Evolutionary conservation across 2,329 filamentous ascomycete genomes (phyloP).

Genomic region (Aspergillus fischeri): DNA sequence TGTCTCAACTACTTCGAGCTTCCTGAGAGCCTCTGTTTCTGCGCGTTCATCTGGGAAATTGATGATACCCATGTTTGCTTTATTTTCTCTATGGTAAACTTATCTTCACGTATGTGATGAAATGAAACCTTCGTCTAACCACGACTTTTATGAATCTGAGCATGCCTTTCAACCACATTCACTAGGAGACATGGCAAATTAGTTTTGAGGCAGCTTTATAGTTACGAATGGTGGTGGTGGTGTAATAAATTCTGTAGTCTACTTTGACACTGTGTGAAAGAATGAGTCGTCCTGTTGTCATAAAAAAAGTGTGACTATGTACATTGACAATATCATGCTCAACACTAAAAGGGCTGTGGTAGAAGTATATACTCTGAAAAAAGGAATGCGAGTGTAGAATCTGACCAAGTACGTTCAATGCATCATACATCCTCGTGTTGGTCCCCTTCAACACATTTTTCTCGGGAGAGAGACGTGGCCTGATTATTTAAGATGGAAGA

Average conservation of each 20-base stretch:
- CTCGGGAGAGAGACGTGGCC: conserved; percentile 1
- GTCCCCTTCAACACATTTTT: background rate
- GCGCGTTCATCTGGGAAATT: background rate
- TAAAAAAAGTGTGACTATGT: background rate
- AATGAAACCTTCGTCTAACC: background rate
- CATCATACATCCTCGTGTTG: conserved; percentile 1
- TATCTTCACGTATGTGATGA: background rate
- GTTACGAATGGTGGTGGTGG: too few relatives aligned
- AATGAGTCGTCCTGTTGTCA: background rate
- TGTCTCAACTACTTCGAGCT: background rate
- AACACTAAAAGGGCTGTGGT: background rate
- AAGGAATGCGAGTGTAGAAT: background rate
- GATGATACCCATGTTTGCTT: background rate
- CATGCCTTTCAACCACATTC: background rate
- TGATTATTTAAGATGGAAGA: conserved; percentile 3
- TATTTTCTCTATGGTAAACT: background rate
- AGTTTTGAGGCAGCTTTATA: background rate
- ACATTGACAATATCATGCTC: background rate
- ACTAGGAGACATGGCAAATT: background rate
- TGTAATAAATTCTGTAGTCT: background rate
- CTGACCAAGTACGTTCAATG: background rate
- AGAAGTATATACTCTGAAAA: background rate
- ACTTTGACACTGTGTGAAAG: background rate
- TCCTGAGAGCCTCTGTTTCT: background rate
- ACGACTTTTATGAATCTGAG: background rate